phyloP scores from a whole-genome alignment of 495 filamentous ascomycete species.

The Talaromyces stipitatus region DNA sequence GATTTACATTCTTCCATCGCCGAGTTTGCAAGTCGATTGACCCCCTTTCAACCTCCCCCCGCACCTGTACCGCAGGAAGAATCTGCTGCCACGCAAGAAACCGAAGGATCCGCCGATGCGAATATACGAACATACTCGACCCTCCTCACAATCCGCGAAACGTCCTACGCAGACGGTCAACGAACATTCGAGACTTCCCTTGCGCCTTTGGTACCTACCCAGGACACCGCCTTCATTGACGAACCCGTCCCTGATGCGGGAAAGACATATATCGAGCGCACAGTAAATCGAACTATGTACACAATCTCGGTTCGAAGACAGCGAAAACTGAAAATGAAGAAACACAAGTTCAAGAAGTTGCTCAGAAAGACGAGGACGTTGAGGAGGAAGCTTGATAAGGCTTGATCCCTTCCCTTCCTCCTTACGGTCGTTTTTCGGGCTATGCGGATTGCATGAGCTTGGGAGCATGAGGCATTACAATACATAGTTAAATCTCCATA shows the following conservation, averaged over 20 bases:
- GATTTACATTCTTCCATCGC: conserved; percentile 40
- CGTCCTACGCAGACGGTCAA: conserved; percentile 59
- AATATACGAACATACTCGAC: conserved; percentile 52
- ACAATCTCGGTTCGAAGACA: conserved; percentile 83
- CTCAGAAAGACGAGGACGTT: conserved; percentile 84
- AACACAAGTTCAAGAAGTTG: conserved; percentile 99
- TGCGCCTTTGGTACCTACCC: conserved; percentile 30
- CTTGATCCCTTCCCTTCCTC: conserved; percentile 11
- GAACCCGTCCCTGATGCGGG: conserved; percentile 10
- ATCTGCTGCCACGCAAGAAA: conserved; percentile 16
- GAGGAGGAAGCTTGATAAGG: conserved; percentile 74
- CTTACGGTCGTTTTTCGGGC: not conserved
- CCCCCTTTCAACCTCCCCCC: conserved; percentile 73
- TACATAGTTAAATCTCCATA: not conserved
- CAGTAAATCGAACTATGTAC: conserved; percentile 36
- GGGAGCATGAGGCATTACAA: too few species aligned
- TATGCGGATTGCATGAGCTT: too few species aligned
- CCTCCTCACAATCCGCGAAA: conserved; percentile 75
- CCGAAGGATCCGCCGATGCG: conserved; percentile 13
- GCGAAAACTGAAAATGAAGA: conserved; percentile 97
- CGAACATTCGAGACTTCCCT: conserved; percentile 49
- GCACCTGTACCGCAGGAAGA: conserved; percentile 52
- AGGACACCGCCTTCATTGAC: conserved; percentile 24
- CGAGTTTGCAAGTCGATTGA: conserved; percentile 50
- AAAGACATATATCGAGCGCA: conserved; percentile 32